Conservation (phyloP, 306 rosid species). For the Castanea mollissima region DNA sequence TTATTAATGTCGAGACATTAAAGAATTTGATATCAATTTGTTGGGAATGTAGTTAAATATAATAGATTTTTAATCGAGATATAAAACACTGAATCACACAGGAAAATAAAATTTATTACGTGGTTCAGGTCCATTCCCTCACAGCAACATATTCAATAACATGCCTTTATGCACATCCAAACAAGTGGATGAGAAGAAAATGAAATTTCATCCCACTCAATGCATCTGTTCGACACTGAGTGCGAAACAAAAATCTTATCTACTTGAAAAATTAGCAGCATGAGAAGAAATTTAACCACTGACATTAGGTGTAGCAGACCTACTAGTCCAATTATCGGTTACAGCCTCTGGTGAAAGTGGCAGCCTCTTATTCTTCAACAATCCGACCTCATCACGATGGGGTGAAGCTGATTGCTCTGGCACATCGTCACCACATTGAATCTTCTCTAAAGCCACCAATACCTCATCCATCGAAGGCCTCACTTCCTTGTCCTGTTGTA, state of each 20-base stretch:
- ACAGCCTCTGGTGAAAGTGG: constrained; percentile 41
- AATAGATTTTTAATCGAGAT: no score
- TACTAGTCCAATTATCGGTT: constrained; percentile 41
- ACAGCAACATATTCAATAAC: not conserved
- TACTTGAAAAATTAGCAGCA: not conserved
- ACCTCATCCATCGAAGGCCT: constrained; percentile 76
- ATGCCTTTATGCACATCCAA: not conserved
- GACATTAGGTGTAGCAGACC: constrained; percentile 30
- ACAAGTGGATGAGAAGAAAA: not conserved
- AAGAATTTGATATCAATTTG: no score
- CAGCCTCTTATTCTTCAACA: constrained; percentile 20
- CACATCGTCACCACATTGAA: constrained; percentile 32
- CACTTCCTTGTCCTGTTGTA: constrained; percentile 58
- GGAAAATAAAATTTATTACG: no score
- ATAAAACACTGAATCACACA: no score
- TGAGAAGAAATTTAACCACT: constrained; percentile 25
- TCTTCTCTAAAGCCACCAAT: constrained; percentile 39
- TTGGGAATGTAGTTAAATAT: no score
- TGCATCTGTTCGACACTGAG: not conserved
- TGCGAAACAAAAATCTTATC: not conserved
- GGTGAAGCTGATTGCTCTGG: constrained; percentile 36
- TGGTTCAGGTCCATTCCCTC: constrained; percentile 2
- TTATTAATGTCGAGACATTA: no score
- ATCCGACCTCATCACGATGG: constrained; percentile 32
- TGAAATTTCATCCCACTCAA: not conserved